Evolutionary conservation across 169 alveolate genomes (phyloP), one percentile per base, ranked within the genome.

Genomic region (Plasmodium vivax): DNA sequence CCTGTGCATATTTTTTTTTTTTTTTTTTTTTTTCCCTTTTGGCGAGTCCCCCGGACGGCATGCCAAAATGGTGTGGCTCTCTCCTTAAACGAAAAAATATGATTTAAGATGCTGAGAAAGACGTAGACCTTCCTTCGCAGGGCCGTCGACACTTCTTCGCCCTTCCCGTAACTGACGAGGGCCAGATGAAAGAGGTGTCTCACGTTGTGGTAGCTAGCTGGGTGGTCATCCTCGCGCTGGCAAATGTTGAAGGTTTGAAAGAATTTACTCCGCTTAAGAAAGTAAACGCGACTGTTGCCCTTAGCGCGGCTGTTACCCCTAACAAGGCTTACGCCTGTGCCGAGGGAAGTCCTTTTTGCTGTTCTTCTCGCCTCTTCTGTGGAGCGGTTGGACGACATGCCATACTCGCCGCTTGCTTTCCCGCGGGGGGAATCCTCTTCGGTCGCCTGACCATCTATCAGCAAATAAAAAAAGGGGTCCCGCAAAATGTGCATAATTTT

Each of bases 391-490:
- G 62, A 51, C 27, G 62, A 51, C 23, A 51, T 16, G 7, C 62
- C 62, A 51, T 51, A 51, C 16, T 51, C 23, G 27, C 16, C 62
- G 62, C 16, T 14, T 51, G 27, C 62, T 12, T 51, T 51, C 0
- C 23, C 62, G 16, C 23, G 62, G 62, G 62, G 9, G 23, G 62
- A 16, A 51, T 30, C 38, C 38, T 6, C 43, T 68, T 27, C 43
- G 5, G 41, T 8, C 43, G 8, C 38, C 38, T 68, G 32, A 30
- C 41, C 16, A 68, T 68, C 77, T 27, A 68, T 68, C n/a, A 68
- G 77, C 32, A 90, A 80, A 80, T 62, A 90, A 90, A 90, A 90
- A 71, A 90, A 90, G 32, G 90, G 91, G 32, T 90, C 94, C 14
- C 34, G 58, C 71, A 90, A 90, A 62, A 80, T 54, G 43, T 80